Evolutionary conservation across 31 red algal genomes (phyloP).

Genomic region (Porphyra umbilicalis): DNA sequence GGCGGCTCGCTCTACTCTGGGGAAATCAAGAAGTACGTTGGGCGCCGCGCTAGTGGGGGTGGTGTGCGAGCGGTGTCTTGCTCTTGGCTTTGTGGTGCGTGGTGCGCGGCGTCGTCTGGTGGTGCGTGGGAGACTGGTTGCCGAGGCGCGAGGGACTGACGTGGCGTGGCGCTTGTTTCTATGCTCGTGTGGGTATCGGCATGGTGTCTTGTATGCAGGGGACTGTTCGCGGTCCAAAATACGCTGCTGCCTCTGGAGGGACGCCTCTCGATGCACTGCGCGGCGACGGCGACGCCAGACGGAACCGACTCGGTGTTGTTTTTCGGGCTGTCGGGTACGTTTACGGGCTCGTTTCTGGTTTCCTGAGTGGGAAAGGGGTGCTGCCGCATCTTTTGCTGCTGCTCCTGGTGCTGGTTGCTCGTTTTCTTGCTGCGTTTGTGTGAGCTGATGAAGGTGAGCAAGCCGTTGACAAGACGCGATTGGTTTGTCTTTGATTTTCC

Average conservation of each 20-base stretch:
- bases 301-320: constrained; percentile 11
- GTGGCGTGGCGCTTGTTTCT: too few species aligned
- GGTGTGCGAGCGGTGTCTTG: too few species aligned
- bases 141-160: too few species aligned
- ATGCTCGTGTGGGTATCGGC: too few species aligned
- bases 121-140: too few species aligned
- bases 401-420: neutral
- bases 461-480: neutral
- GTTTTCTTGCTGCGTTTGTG: neutral
- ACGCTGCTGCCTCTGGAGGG: constrained; percentile 12
- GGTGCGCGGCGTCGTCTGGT: too few species aligned
- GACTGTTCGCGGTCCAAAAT: constrained; percentile 34
- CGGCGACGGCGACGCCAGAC: constrained; percentile 18
- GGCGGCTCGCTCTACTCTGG: constrained; percentile 39
- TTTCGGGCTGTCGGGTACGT: constrained; percentile 19
- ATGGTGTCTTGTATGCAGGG: too few species aligned
- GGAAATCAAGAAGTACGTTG: constrained; percentile 72
- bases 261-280: constrained; percentile 40
- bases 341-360: constrained; percentile 8
- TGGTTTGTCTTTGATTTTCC: too few species aligned
- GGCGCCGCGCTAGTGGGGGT: too few species aligned
- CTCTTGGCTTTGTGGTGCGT: too few species aligned
- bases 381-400: neutral
- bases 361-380: constrained; percentile 3
- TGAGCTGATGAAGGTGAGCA: neutral